Evolutionary conservation across 2,329 filamentous ascomycete species (phyloP), one percentile per base, ranked within the genome.

Genomic region (Penicillium expansum): DNA sequence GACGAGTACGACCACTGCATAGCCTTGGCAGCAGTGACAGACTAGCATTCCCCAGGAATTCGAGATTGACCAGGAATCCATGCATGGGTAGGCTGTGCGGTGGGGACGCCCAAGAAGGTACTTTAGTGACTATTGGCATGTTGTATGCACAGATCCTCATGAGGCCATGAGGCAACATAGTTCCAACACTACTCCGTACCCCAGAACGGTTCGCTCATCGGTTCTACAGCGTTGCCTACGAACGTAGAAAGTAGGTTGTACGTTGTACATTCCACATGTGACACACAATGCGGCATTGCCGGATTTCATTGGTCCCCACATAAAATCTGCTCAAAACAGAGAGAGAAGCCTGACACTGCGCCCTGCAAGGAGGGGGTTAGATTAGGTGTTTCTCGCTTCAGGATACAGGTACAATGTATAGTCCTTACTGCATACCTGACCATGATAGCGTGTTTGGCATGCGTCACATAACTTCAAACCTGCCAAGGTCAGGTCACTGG

Each of bases 11-110:
- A 47, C 30, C 27, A 20, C 24, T 18, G 24, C 24, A 18, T 30
- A 50, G 52, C 18, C 52, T 55, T 55, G 52, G 52, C 52, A 37
- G 18, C 9, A 48, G 27, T 27, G 20, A 30, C 48, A 32, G 35
- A 51, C 43, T 35, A 42, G 47, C 47, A 55, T 55, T 55, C 52
- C 52, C 52, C 52, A 55, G 52, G 5, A 43, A 42, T 55, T 42
- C 10, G 16, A 33, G 18, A 10, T 48, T 33, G 20, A 49, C 45
- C 38, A 50, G 38, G 29, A 37, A 20, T 24, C 39, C n/a, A 44
- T 47, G 22, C n/a, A 30, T 30, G 4, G 14, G 29, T n/a, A 49
- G 52, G 52, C 38, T 50, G 30, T 37, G 45, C 3, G 8, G 45
- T 55, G 52, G 52, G 13, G 41, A 49, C 22, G 13, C n/a, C 18